Percentiles rank a stretch among this genome's conserved stretches.
Evolutionary conservation across 2,329 filamentous ascomycete species (phyloP).

Genomic region (Venturia aucupariae): DNA sequence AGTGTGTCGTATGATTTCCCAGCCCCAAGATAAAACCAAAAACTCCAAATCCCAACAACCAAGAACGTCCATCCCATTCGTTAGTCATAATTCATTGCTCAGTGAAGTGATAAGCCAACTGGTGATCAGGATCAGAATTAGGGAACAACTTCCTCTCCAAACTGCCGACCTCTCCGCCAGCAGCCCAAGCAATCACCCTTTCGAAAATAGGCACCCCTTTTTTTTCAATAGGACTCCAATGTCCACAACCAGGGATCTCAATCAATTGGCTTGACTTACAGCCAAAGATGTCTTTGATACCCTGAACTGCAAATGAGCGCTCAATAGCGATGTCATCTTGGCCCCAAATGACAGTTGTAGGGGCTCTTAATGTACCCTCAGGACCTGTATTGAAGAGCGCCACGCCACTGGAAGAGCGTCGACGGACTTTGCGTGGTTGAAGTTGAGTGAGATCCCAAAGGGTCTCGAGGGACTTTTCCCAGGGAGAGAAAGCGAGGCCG

Average conservation of each 20-base stretch:
- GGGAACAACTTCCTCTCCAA: not conserved
- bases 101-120: not conserved
- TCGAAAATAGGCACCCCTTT: slow-evolving; percentile 35
- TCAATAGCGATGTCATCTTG: slow-evolving; percentile 44
- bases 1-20: not conserved
- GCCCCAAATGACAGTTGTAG: slow-evolving; percentile 46
- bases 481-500: slow-evolving; percentile 34
- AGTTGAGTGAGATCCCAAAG: slow-evolving; percentile 40
- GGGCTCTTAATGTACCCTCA: slow-evolving; percentile 40
- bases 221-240: slow-evolving; percentile 45
- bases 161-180: slow-evolving; percentile 20
- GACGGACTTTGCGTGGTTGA: slow-evolving; percentile 19
- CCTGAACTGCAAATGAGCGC: slow-evolving; percentile 39
- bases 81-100: slow-evolving; percentile 7
- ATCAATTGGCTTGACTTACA: slow-evolving; percentile 41
- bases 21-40: not conserved
- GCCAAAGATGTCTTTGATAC: slow-evolving; percentile 41
- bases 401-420: slow-evolving; percentile 26
- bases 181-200: slow-evolving; percentile 27
- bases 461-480: slow-evolving; percentile 44
- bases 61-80: not conserved
- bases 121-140: not conserved
- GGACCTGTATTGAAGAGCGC: slow-evolving; percentile 37
- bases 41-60: not conserved
- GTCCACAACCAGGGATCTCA: slow-evolving; percentile 40